Conservation (phyloP, 192 early-diverging fungal species). For the Mortierella claussenii region DNA sequence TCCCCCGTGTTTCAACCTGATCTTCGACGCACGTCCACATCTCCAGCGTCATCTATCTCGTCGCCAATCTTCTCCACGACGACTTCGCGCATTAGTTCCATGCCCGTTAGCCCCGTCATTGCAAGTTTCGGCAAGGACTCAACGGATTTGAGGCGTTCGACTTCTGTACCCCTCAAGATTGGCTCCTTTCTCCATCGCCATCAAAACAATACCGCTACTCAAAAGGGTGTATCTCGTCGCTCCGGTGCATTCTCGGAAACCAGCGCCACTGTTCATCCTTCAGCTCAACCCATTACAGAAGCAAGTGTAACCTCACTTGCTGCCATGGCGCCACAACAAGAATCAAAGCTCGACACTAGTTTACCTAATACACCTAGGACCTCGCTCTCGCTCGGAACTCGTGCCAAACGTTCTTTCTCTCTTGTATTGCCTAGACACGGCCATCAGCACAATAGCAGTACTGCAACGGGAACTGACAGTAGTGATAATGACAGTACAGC, state of each 20-base stretch:
- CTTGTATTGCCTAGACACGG: slow-evolving; percentile 6
- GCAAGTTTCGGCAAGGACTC: neutral
- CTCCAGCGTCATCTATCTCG: neutral
- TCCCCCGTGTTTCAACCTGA: slow-evolving; percentile 16
- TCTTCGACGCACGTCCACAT: neutral
- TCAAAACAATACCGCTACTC: slow-evolving; percentile 3
- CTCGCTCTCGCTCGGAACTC: slow-evolving; percentile 8
- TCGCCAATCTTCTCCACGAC: neutral
- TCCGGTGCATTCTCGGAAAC: slow-evolving; percentile 26
- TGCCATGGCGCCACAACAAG: neutral
- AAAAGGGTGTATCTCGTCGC: slow-evolving; percentile 1
- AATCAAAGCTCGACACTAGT: neutral
- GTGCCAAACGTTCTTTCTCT: slow-evolving; percentile 26
- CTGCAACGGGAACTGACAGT: neutral
- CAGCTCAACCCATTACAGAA: neutral
- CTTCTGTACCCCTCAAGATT: slow-evolving; percentile 33
- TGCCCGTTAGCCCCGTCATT: neutral
- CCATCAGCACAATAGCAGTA: neutral
- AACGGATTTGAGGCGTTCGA: slow-evolving; percentile 18
- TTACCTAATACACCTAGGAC: slow-evolving; percentile 1
- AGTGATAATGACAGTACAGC: neutral
- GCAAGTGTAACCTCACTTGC: neutral
- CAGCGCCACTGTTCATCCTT: neutral
- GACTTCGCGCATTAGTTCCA: neutral
- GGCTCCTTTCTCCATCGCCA: slow-evolving; percentile 29